phyloP scores from a whole-genome alignment of 2,329 filamentous ascomycete genomes.

The Didymella exigua region DNA sequence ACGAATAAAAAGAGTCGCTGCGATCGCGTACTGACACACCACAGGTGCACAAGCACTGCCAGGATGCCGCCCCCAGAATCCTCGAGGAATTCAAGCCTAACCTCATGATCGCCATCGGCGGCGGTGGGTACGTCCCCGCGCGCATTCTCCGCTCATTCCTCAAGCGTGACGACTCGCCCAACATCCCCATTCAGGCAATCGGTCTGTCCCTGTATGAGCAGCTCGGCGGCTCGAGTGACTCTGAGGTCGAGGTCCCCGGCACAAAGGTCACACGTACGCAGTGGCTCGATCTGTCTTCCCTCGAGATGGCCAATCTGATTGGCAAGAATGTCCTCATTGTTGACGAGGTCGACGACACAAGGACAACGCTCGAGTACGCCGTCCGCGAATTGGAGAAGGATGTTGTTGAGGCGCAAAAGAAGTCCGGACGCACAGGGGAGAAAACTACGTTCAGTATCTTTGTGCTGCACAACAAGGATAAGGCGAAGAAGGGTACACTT shows the following conservation, averaged over 20 bases:
- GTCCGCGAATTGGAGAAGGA: slow-evolving; percentile 95
- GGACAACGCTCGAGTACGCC: slow-evolving; percentile 92
- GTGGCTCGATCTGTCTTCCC: slow-evolving; percentile 89
- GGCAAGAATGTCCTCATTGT: slow-evolving; percentile 92
- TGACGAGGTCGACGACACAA: slow-evolving; percentile 94
- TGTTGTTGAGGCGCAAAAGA: slow-evolving; percentile 77
- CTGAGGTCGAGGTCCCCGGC: slow-evolving; percentile 75
- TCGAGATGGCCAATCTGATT: slow-evolving; percentile 87
- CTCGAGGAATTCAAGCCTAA: slow-evolving; percentile 87
- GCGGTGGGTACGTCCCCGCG: slow-evolving; percentile 94
- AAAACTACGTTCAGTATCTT: slow-evolving; percentile 93
- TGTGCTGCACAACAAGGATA: slow-evolving; percentile 98
- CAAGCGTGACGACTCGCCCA: slow-evolving; percentile 82
- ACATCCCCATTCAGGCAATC: slow-evolving; percentile 99
- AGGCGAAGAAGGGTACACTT: slow-evolving; percentile 87
- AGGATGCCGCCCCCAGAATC: slow-evolving; percentile 80
- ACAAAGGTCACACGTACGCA: slow-evolving; percentile 97
- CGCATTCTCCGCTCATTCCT: slow-evolving; percentile 96
- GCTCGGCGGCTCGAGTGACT: slow-evolving; percentile 67
- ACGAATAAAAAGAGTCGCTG: not conserved
- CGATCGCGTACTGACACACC: slow-evolving; percentile 8
- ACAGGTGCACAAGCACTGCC: slow-evolving; percentile 96
- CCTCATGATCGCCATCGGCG: slow-evolving; percentile 98
- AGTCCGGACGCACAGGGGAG: slow-evolving; percentile 69
- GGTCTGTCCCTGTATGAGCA: slow-evolving; percentile 96